These are phyloP conservation scores for Spathaspora passalidarum DNA, from an alignment of 805 yeast species.

Conservation along the genomic window DNA sequence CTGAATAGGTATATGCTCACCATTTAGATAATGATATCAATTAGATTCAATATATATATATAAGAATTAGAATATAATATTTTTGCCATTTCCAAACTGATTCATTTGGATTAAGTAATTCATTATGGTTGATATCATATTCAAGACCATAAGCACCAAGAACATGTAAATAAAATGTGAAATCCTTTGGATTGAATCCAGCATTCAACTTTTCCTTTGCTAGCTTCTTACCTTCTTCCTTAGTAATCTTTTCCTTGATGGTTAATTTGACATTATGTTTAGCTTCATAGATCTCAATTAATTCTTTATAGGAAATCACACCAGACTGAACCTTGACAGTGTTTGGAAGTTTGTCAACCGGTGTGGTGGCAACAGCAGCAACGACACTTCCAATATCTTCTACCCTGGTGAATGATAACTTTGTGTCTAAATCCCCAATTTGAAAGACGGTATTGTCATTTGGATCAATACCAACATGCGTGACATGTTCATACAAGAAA, in stretches of 20 bases:
- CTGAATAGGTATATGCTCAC: too few relatives aligned
- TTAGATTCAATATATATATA: too few relatives aligned
- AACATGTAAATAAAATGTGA: constrained; percentile 33
- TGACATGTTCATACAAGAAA: constrained; percentile 29
- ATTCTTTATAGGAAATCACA: constrained; percentile 32
- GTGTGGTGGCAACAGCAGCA: constrained; percentile 37
- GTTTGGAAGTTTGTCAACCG: constrained; percentile 41
- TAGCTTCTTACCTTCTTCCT: constrained; percentile 19
- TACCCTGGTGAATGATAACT: constrained; percentile 32
- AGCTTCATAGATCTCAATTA: constrained; percentile 39
- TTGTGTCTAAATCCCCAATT: constrained; percentile 39
- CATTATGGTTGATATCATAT: constrained; percentile 19
- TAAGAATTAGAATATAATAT: too few relatives aligned
- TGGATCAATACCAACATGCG: constrained; percentile 32
- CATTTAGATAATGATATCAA: too few relatives aligned
- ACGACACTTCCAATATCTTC: constrained; percentile 44
- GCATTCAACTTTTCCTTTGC: constrained; percentile 16
- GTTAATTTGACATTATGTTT: constrained; percentile 20
- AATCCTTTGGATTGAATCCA: constrained; percentile 19
- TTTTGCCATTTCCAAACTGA: constrained; percentile 36
- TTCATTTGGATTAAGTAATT: constrained; percentile 37
- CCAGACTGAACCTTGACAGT: constrained; percentile 42
- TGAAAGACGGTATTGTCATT: constrained; percentile 30
- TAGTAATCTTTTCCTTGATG: constrained; percentile 11
- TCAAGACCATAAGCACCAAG: background rate